phyloP scores from a whole-genome alignment of 2,329 filamentous ascomycete species.

The Hymenoscyphus linearis region DNA sequence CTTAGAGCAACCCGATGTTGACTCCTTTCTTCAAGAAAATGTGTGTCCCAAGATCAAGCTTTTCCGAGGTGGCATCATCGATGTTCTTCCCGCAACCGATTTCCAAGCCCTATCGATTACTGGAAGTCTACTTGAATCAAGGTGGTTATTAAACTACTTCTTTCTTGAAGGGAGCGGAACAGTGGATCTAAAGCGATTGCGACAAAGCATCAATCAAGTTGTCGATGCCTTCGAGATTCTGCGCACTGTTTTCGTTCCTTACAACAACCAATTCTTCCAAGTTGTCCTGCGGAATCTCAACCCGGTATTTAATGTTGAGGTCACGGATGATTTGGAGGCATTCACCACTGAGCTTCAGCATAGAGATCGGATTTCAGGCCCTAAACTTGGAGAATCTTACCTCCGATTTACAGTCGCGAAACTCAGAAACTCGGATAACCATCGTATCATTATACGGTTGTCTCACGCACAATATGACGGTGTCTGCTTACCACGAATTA shows the following conservation, averaged over 20 bases:
- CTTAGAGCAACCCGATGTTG: constrained; percentile 22
- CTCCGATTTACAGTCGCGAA: constrained; percentile 2
- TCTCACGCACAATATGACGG: constrained; percentile 51
- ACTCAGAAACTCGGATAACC: constrained; percentile 14
- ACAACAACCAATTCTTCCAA: constrained; percentile 11
- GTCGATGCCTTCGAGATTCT: constrained; percentile 27
- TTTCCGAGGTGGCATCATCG: constrained; percentile 11
- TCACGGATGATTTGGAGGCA: constrained; percentile 3
- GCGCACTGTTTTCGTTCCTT: constrained; percentile 30
- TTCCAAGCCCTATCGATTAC: constrained; percentile 11
- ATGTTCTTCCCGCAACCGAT: constrained; percentile 12
- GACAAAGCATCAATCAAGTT: constrained; percentile 26
- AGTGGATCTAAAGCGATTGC: constrained; percentile 18
- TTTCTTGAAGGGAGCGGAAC: constrained; percentile 10
- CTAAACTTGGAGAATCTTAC: constrained; percentile 2
- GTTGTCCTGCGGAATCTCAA: constrained; percentile 12
- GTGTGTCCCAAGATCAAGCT: constrained; percentile 11
- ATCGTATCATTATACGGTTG: constrained; percentile 38
- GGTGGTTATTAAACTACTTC: constrained; percentile 18
- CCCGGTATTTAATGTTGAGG: constrained; percentile 8
- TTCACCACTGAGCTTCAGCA: constrained; percentile 3
- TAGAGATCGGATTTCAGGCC: neutral
- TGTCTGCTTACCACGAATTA: constrained; percentile 9
- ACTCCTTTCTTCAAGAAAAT: constrained; percentile 16
- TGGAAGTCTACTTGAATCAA: constrained; percentile 12